Conservation (phyloP, 371 early-diverging fungal genomes). For the Mortierella sp. region DNA sequence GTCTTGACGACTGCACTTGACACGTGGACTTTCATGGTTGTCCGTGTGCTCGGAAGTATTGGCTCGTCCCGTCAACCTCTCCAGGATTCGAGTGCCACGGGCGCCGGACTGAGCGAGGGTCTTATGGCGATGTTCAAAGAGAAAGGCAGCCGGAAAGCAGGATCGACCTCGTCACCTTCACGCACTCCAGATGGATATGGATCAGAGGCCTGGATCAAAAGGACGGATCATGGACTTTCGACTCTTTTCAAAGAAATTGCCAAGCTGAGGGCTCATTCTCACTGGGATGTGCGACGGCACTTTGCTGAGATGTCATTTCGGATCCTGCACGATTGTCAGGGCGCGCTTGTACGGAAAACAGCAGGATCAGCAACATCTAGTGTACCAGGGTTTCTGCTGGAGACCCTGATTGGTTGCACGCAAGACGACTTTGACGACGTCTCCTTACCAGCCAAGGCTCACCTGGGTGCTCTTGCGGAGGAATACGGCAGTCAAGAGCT, state of each 20-base stretch:
- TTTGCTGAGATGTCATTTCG: conserved; percentile 37
- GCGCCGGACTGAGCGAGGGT: conserved; percentile 11
- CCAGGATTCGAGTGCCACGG: neutral
- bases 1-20: conserved; percentile 27
- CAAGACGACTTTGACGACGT: conserved; percentile 42
- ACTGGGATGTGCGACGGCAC: conserved; percentile 44
- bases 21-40: conserved; percentile 33
- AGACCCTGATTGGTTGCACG: conserved; percentile 45
- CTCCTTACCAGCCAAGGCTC: neutral
- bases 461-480: conserved; percentile 17
- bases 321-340: conserved; percentile 36
- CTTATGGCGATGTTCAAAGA: conserved; percentile 43
- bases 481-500: conserved; percentile 19
- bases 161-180: neutral
- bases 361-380: conserved; percentile 3
- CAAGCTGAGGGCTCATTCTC: conserved; percentile 28
- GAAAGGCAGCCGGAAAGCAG: neutral
- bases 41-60: conserved; percentile 13
- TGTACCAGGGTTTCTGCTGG: conserved; percentile 37
- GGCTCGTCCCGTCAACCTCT: neutral
- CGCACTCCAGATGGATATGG: conserved; percentile 3
- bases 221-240: conserved; percentile 20
- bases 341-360: neutral
- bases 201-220: conserved; percentile 30
- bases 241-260: conserved; percentile 34